phyloP scores from a whole-genome alignment of 257 asterid genomes.

The Solanum lycopersicoides region DNA sequence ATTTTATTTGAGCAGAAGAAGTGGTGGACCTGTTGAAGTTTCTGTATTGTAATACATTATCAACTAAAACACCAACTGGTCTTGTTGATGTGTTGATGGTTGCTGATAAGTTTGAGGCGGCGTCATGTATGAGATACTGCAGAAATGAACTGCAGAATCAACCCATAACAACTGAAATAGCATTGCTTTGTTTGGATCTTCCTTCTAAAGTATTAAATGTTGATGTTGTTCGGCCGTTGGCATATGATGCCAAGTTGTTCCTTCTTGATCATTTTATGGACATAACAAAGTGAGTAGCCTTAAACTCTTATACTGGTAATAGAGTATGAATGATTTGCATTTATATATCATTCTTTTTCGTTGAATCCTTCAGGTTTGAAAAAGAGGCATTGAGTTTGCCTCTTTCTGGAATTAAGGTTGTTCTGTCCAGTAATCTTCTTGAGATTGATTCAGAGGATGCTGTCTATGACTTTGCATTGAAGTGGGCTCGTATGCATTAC shows the following conservation, averaged over 20 bases:
- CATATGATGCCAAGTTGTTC: slow-evolving; percentile 68
- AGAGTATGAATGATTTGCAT: neutral
- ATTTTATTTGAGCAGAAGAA: slow-evolving; percentile 58
- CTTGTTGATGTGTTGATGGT: slow-evolving; percentile 77
- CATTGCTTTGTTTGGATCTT: slow-evolving; percentile 86
- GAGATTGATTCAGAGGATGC: slow-evolving; percentile 82
- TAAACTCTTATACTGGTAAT: neutral
- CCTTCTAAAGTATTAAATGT: slow-evolving; percentile 65
- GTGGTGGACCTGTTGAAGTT: slow-evolving; percentile 75
- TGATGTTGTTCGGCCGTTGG: slow-evolving; percentile 59
- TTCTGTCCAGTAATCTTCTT: slow-evolving; percentile 59
- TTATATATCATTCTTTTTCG: neutral
- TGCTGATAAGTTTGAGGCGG: slow-evolving; percentile 86
- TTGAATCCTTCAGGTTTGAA: slow-evolving; percentile 31
- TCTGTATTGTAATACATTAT: slow-evolving; percentile 59
- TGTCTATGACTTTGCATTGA: slow-evolving; percentile 56
- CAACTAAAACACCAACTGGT: slow-evolving; percentile 44
- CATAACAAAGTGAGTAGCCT: slow-evolving; percentile 49
- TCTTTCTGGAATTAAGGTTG: slow-evolving; percentile 70
- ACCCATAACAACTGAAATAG: slow-evolving; percentile 85
- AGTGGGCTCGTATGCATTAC: slow-evolving; percentile 75
- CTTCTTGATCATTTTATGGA: slow-evolving; percentile 68
- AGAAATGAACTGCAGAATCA: slow-evolving; percentile 41
- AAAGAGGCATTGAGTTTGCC: slow-evolving; percentile 74
- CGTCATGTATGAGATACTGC: slow-evolving; percentile 88